Percentiles rank a stretch among this genome's conserved stretches.
Conservation (phyloP, 2,329 filamentous ascomycete genomes). For the Teratosphaeria epicoccoides region DNA sequence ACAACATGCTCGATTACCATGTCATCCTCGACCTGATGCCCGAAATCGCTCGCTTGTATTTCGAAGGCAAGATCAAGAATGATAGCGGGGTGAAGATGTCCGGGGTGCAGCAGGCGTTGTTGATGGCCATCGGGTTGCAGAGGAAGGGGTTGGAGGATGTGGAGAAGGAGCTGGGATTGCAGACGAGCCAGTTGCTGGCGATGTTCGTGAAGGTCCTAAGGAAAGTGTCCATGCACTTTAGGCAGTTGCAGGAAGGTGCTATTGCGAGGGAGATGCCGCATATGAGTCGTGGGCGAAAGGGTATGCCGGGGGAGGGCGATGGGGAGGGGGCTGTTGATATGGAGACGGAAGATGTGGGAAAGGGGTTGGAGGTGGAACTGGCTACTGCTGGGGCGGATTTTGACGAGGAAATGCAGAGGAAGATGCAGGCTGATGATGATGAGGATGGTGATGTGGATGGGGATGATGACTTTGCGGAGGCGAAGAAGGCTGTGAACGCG, state of each 20-base stretch:
- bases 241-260: conserved; percentile 61
- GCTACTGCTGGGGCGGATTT: conserved; percentile 73
- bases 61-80: conserved; percentile 56
- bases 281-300: conserved; percentile 9
- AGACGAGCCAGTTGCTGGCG: conserved; percentile 69
- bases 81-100: conserved; percentile 52
- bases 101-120: conserved; percentile 74
- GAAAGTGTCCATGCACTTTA: conserved; percentile 74
- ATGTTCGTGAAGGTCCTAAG: conserved; percentile 96
- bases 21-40: conserved; percentile 91
- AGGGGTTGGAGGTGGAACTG: conserved; percentile 67
- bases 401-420: conserved; percentile 46
- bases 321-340: conserved; percentile 47
- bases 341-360: conserved; percentile 34
- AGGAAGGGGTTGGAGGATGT: conserved; percentile 75
- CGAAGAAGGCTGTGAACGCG: conserved; percentile 46
- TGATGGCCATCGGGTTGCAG: conserved; percentile 85
- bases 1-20: conserved; percentile 96
- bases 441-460: conserved; percentile 76
- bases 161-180: conserved; percentile 65
- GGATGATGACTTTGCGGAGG: conserved; percentile 62
- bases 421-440: conserved; percentile 79
- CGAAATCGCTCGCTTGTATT: conserved; percentile 70
- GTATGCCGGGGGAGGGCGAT: conserved; percentile 16
- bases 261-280: conserved; percentile 39